Evolutionary conservation across 495 filamentous ascomycete genomes (phyloP).

Genomic region (Penicillium verhagenii): DNA sequence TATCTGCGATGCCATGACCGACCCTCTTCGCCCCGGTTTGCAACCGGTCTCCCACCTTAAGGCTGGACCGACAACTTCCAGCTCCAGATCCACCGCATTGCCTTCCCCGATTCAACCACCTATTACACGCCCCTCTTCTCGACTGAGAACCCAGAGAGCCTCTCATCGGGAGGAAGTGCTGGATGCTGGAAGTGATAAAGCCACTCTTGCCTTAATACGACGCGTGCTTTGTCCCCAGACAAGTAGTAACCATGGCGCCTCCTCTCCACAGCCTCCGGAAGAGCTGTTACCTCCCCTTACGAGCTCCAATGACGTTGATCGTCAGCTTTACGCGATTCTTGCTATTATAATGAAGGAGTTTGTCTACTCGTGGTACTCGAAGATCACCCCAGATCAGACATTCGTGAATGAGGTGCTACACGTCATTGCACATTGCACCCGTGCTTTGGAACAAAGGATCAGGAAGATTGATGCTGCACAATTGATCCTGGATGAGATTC

Average conservation of each 20-base stretch:
- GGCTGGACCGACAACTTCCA: conserved; percentile 50
- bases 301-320: conserved; percentile 86
- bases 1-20: conserved; percentile 44
- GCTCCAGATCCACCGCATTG: conserved; percentile 38
- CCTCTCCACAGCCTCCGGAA: conserved; percentile 58
- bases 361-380: conserved; percentile 87
- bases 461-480: conserved; percentile 78
- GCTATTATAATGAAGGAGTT: conserved; percentile 85
- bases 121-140: conserved; percentile 32
- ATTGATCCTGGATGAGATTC: conserved; percentile 84
- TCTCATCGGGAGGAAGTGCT: conserved; percentile 27
- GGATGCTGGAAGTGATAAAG: conserved; percentile 53
- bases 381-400: conserved; percentile 83
- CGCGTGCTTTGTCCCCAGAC: conserved; percentile 62
- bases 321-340: conserved; percentile 88
- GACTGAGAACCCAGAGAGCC: conserved; percentile 27
- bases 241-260: conserved; percentile 37
- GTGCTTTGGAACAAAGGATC: conserved; percentile 80
- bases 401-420: conserved; percentile 85
- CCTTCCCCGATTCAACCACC: conserved; percentile 31
- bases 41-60: conserved; percentile 50
- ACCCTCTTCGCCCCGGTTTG: conserved; percentile 37
- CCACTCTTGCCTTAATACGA: conserved; percentile 59
- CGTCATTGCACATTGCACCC: conserved; percentile 86
- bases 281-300: conserved; percentile 88